Percentiles rank a stretch among this genome's conserved stretches.
These are phyloP conservation scores for Wickerhamomyces ciferrii DNA, from an alignment of 805 yeast genomes.

Conservation along the genomic window DNA sequence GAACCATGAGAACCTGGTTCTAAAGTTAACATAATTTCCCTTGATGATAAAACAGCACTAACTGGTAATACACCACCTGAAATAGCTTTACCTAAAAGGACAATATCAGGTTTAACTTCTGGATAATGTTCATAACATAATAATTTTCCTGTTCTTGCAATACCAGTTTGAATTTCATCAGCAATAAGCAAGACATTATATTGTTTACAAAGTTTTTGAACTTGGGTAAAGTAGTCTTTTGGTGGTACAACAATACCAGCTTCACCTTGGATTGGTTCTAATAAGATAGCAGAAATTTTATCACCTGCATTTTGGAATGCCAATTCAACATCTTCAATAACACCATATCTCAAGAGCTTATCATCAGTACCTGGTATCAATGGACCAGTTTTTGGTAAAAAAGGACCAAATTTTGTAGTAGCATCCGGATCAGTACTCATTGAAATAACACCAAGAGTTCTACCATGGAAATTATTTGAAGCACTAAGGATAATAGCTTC, in stretches of 20 bases:
- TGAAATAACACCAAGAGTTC: constrained; percentile 92
- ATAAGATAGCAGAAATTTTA: constrained; percentile 81
- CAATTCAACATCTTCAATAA: constrained; percentile 76
- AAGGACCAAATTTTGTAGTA: constrained; percentile 84
- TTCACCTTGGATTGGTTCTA: constrained; percentile 98
- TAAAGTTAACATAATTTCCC: constrained; percentile 80
- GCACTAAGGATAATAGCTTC: constrained; percentile 89
- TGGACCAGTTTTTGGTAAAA: constrained; percentile 79
- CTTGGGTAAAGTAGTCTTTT: constrained; percentile 66
- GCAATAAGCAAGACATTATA: constrained; percentile 87
- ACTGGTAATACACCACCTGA: constrained; percentile 95
- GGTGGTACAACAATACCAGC: constrained; percentile 98
- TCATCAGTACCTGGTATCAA: constrained; percentile 68
- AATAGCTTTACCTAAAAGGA: constrained; percentile 88
- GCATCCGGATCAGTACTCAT: constrained; percentile 97
- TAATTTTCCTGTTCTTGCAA: constrained; percentile 95
- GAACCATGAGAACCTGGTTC: constrained; percentile 98
- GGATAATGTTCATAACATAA: constrained; percentile 84
- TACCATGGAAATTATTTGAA: constrained; percentile 90
- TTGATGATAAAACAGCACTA: constrained; percentile 86
- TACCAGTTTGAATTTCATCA: constrained; percentile 97
- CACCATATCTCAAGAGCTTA: constrained; percentile 70
- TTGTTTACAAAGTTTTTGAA: constrained; percentile 68
- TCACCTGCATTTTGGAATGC: constrained; percentile 83
- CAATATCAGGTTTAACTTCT: constrained; percentile 79